These are phyloP conservation scores for Phytopythium mirpurense DNA, from an alignment of 352 stramenopile genomes.

Conservation along the genomic window DNA sequence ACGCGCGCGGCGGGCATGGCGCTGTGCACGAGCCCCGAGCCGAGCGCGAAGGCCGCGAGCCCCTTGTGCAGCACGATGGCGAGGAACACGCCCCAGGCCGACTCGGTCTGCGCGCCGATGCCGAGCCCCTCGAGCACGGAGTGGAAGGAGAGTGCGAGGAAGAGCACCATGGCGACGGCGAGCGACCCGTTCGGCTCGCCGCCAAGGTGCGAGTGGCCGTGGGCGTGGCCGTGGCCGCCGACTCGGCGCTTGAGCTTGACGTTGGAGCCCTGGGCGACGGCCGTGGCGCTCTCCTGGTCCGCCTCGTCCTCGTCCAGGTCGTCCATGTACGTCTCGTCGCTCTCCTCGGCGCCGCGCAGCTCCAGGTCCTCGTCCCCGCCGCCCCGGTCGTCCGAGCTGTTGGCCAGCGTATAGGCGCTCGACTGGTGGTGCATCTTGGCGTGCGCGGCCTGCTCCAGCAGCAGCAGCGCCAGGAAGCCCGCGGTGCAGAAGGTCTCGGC, in stretches of 20 bases:
- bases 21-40: slow-evolving; percentile 63
- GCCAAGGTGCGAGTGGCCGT: slow-evolving; percentile 30
- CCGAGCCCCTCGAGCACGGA: slow-evolving; percentile 74
- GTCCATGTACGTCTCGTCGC: slow-evolving; percentile 41
- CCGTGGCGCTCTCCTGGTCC: slow-evolving; percentile 2
- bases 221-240: slow-evolving; percentile 21
- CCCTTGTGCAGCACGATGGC: slow-evolving; percentile 80
- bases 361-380: slow-evolving; percentile 27
- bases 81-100: slow-evolving; percentile 72
- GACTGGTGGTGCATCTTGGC: slow-evolving; percentile 20
- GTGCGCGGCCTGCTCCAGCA: slow-evolving; percentile 67
- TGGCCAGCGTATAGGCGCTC: slow-evolving; percentile 19
- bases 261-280: slow-evolving; percentile 8
- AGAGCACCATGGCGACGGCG: slow-evolving; percentile 65
- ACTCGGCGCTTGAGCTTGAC: slow-evolving; percentile 12
- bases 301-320: slow-evolving; percentile 37
- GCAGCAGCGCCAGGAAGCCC: slow-evolving; percentile 58
- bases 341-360: slow-evolving; percentile 29
- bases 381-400: slow-evolving; percentile 18
- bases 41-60: slow-evolving; percentile 65
- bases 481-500: slow-evolving; percentile 76
- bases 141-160: slow-evolving; percentile 77
- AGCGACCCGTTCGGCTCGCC: slow-evolving; percentile 20
- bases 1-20: slow-evolving; percentile 37
- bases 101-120: slow-evolving; percentile 61